A percentile compares a stretch with the other conserved stretches of the same genome.
phyloP scores from a whole-genome alignment of 257 asterid genomes.

The Forsythia viridissima region DNA sequence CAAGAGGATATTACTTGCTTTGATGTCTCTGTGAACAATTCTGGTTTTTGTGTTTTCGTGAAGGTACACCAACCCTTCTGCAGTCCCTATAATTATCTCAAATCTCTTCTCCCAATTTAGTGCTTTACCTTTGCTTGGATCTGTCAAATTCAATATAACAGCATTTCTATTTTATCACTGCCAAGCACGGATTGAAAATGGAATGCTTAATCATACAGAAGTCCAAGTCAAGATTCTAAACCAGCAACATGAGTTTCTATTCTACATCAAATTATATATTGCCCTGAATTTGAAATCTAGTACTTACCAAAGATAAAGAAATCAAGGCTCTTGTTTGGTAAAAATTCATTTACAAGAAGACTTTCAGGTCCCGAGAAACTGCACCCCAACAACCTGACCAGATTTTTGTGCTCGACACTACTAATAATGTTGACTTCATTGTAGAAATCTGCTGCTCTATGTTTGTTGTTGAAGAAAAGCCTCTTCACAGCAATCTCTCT shows the following conservation, averaged over 20 bases:
- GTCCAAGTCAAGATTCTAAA: neutral
- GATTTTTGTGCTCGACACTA: constrained; percentile 47
- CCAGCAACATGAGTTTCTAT: neutral
- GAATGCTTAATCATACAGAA: too few species aligned
- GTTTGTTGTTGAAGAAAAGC: neutral
- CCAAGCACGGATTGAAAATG: neutral
- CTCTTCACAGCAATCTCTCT: constrained; percentile 49
- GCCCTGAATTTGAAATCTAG: neutral
- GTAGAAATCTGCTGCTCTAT: constrained; percentile 24
- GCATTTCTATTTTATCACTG: neutral
- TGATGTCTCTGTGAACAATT: constrained; percentile 77
- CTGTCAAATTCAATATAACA: constrained; percentile 35
- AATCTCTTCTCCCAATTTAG: constrained; percentile 73
- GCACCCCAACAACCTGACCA: constrained; percentile 52
- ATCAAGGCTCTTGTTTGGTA: constrained; percentile 50
- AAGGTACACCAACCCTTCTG: constrained; percentile 72
- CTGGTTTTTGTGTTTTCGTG: constrained; percentile 66
- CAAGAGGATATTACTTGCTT: constrained; percentile 71
- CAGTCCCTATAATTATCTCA: constrained; percentile 67
- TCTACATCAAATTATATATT: neutral
- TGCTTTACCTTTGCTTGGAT: constrained; percentile 54
- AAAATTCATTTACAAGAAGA: constrained; percentile 46
- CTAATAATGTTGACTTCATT: constrained; percentile 55
- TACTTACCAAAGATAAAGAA: constrained; percentile 45
- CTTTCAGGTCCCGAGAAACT: constrained; percentile 55